These are phyloP conservation scores for Cystobasidium slooffiae DNA, from an alignment of 1,284 basidiomycete species.

Conservation along the genomic window DNA sequence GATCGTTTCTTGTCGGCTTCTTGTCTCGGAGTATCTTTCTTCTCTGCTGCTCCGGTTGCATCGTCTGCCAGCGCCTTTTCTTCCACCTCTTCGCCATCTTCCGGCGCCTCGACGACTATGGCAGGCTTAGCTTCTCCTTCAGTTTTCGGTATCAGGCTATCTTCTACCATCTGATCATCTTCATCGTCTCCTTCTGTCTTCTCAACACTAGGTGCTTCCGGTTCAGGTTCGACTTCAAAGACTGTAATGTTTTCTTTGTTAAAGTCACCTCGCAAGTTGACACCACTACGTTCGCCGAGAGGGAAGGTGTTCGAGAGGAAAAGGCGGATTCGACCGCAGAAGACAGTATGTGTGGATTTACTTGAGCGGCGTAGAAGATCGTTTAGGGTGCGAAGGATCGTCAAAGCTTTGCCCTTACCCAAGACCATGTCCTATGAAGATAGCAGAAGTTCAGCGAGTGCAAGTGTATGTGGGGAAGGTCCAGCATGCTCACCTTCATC, in stretches of 20 bases:
- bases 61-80: slow-evolving; percentile 58
- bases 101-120: slow-evolving; percentile 21
- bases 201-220: background rate
- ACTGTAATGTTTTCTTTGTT: slow-evolving; percentile 65
- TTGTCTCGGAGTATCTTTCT: slow-evolving; percentile 50
- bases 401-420: slow-evolving; percentile 81
- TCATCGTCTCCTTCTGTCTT: slow-evolving; percentile 32
- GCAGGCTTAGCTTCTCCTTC: slow-evolving; percentile 41
- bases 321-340: slow-evolving; percentile 84
- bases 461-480: too few species aligned
- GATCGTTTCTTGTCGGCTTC: slow-evolving; percentile 64
- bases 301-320: slow-evolving; percentile 84
- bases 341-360: slow-evolving; percentile 73
- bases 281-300: slow-evolving; percentile 82
- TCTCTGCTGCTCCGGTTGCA: slow-evolving; percentile 45
- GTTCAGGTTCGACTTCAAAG: slow-evolving; percentile 46
- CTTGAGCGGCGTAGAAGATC: slow-evolving; percentile 80
- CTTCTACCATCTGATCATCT: slow-evolving; percentile 45
- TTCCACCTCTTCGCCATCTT: slow-evolving; percentile 49
- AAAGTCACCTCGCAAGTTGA: slow-evolving; percentile 80
- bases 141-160: slow-evolving; percentile 47
- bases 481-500: slow-evolving; percentile 60
- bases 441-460: background rate
- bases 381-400: slow-evolving; percentile 80
- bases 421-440: slow-evolving; percentile 68